These are phyloP conservation scores for Eucalyptus regnans DNA, from an alignment of 345 rosid genomes.

Conservation along the genomic window DNA sequence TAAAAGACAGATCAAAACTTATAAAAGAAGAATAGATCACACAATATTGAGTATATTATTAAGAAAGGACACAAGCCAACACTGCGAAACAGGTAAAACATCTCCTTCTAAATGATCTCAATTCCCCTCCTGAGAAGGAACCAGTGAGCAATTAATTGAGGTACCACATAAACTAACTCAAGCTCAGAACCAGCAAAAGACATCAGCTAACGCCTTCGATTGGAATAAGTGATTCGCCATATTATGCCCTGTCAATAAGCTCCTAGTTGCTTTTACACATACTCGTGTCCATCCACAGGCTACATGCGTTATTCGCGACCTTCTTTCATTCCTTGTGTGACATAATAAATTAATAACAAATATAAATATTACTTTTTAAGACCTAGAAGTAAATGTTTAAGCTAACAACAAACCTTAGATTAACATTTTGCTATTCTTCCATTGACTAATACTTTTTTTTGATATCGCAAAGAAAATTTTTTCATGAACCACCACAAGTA, in stretches of 20 bases:
- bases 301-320: not conserved
- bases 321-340: not conserved
- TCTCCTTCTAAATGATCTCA: not conserved
- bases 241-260: not conserved
- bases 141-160: not conserved
- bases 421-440: not conserved
- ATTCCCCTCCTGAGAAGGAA: not conserved
- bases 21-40: not conserved
- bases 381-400: not conserved
- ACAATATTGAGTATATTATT: not conserved
- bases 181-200: not conserved
- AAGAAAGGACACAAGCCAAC: not conserved
- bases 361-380: not conserved
- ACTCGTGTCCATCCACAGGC: not conserved
- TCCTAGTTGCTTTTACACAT: not conserved
- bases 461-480: not conserved
- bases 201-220: not conserved
- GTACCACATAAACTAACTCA: not conserved
- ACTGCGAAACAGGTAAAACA: not conserved
- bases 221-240: not conserved
- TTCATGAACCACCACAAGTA: not conserved
- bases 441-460: not conserved
- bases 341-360: not conserved
- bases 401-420: not conserved
- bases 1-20: not conserved